Percentiles rank a stretch among this genome's conserved stretches.
Evolutionary conservation across 129 eudicot genomes (phyloP).

Genomic region (Rutidosis leptorrhynchoides): DNA sequence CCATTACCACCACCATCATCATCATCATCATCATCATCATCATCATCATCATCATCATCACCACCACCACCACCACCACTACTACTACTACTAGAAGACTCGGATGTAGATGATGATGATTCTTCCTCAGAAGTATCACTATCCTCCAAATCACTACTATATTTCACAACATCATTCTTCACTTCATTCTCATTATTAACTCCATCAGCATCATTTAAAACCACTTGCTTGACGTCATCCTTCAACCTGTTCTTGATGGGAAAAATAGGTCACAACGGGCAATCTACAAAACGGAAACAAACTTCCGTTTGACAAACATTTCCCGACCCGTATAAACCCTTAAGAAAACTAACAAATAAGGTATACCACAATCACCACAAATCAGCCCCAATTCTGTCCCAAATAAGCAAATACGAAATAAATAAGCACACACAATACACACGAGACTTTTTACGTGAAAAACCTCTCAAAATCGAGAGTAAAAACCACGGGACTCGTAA

Average conservation of each 20-base stretch:
- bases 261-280: no score
- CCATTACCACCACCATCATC: constrained; percentile 47
- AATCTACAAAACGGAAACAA: no score
- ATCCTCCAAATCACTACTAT: constrained; percentile 40
- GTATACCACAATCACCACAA: no score
- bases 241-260: background rate
- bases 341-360: no score
- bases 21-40: constrained; percentile 24
- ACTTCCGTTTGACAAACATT: no score
- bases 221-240: background rate
- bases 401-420: no score
- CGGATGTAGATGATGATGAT: constrained; percentile 37
- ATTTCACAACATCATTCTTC: constrained; percentile 18
- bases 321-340: no score
- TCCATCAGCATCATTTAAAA: constrained; percentile 4
- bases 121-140: constrained; percentile 38
- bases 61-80: constrained; percentile 31
- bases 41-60: constrained; percentile 15
- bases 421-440: no score
- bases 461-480: no score
- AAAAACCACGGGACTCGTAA: no score
- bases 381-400: no score
- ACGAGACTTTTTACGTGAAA: no score
- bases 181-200: constrained; percentile 13
- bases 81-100: constrained; percentile 47